These are phyloP conservation scores for Raphanus hybrid DNA, from an alignment of 441 rosid genomes.

Conservation along the genomic window DNA sequence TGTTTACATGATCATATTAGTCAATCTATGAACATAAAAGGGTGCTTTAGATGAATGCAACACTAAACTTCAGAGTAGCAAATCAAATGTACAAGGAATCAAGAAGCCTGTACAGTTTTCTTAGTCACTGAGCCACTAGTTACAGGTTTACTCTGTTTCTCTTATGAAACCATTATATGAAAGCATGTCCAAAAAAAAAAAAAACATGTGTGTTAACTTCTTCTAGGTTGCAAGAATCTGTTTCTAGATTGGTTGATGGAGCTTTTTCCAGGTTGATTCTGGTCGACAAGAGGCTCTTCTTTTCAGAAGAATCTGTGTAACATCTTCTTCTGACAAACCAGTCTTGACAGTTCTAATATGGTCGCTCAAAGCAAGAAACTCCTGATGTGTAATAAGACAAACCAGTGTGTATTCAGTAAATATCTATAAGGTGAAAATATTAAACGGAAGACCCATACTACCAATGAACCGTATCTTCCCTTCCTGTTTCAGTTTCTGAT, in stretches of 20 bases:
- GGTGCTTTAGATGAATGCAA: neutral
- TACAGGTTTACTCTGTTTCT: too few relatives aligned
- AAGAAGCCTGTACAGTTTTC: slow-evolving; percentile 61
- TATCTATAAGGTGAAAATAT: neutral
- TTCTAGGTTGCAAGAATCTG: too few relatives aligned
- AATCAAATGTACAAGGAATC: slow-evolving; percentile 39
- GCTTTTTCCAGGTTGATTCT: slow-evolving; percentile 65
- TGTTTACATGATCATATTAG: slow-evolving; percentile 4
- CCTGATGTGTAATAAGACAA: slow-evolving; percentile 50
- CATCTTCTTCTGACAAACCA: slow-evolving; percentile 74
- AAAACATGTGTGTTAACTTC: too few relatives aligned
- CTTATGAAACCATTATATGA: too few relatives aligned
- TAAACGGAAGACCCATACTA: too few relatives aligned
- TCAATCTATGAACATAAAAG: neutral
- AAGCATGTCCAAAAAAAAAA: too few relatives aligned
- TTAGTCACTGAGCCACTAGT: slow-evolving; percentile 33
- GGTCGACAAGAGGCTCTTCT: slow-evolving; percentile 51
- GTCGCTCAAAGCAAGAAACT: slow-evolving; percentile 86
- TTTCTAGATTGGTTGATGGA: slow-evolving; percentile 60
- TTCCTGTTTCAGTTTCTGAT: too few relatives aligned
- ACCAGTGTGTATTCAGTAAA: neutral
- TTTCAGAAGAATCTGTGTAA: slow-evolving; percentile 48
- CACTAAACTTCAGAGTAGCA: slow-evolving; percentile 11
- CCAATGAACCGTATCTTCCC: too few relatives aligned
- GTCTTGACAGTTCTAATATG: slow-evolving; percentile 81